These are phyloP conservation scores for Solanum rostratum DNA, from an alignment of 257 asterid species.

Conservation along the genomic window DNA sequence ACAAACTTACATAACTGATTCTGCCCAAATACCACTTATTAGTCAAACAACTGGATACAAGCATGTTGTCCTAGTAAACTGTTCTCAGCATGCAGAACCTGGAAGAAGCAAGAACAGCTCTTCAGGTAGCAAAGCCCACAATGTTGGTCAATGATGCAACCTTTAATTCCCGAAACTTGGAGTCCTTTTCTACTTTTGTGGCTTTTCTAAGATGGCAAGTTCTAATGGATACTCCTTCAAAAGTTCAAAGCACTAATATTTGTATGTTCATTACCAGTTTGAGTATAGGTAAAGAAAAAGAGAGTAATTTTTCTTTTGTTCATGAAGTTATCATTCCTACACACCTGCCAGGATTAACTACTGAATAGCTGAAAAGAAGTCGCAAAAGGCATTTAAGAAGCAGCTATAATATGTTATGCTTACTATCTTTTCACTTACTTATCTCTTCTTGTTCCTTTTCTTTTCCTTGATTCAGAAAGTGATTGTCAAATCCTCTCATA, in stretches of 20 bases:
- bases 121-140: slow-evolving; percentile 56
- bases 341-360: slow-evolving; percentile 32
- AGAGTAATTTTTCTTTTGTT: neutral
- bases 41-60: neutral
- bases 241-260: slow-evolving; percentile 4
- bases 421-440: neutral
- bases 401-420: slow-evolving; percentile 46
- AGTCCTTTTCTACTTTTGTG: slow-evolving; percentile 32
- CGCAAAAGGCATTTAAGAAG: slow-evolving; percentile 14
- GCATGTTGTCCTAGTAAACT: neutral
- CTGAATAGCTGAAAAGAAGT: slow-evolving; percentile 30
- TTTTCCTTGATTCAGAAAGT: neutral
- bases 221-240: slow-evolving; percentile 23
- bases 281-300: neutral
- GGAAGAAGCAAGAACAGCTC: slow-evolving; percentile 74
- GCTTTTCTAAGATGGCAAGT: slow-evolving; percentile 63
- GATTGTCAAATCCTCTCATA: neutral
- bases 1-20: no score
- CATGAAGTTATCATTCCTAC: neutral
- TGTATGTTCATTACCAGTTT: slow-evolving; percentile 14
- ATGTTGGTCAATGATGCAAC: slow-evolving; percentile 53
- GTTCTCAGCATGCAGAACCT: slow-evolving; percentile 38
- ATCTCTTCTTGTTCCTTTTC: neutral
- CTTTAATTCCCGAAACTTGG: slow-evolving; percentile 54
- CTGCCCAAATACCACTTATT: no score